Evolutionary conservation across 2,329 filamentous ascomycete genomes (phyloP).

Genomic region (Dactylellina cionopaga): DNA sequence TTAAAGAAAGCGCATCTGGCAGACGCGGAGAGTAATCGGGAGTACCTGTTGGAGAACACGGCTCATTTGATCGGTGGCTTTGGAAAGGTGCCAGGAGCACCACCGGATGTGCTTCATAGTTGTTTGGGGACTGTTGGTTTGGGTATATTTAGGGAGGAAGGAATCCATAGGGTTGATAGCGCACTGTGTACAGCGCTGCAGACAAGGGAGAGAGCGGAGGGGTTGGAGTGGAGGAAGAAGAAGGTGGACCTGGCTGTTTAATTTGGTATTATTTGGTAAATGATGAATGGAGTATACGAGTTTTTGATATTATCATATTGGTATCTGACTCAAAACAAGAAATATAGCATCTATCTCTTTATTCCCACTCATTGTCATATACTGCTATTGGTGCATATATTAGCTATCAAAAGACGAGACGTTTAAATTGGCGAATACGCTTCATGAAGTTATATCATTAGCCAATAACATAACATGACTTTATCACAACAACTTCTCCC

Average conservation of each 20-base stretch:
- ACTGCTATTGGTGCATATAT: no score
- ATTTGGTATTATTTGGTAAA: background rate
- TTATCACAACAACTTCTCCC: no score
- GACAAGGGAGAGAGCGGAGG: slow-evolving; percentile 65
- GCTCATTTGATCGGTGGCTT: slow-evolving; percentile 88
- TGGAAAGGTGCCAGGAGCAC: slow-evolving; percentile 70
- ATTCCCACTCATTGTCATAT: no score
- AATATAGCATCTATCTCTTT: no score
- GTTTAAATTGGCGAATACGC: no score
- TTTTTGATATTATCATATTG: background rate
- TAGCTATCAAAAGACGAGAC: no score
- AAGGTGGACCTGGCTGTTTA: background rate
- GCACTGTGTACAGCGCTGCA: slow-evolving; percentile 78
- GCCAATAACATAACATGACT: no score
- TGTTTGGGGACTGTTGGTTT: slow-evolving; percentile 87
- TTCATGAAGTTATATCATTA: no score
- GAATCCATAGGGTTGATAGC: slow-evolving; percentile 77
- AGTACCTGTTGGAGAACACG: slow-evolving; percentile 83
- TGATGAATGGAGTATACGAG: background rate
- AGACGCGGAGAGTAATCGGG: slow-evolving; percentile 70
- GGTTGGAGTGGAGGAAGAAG: slow-evolving; percentile 58
- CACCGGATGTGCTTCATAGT: slow-evolving; percentile 79
- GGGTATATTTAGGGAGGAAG: slow-evolving; percentile 75
- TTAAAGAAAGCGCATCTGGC: slow-evolving; percentile 70
- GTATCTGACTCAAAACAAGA: no score